Base-by-base conservation (phyloP, 768 basidiomycete species). In the Agaricus blazei region DNA sequence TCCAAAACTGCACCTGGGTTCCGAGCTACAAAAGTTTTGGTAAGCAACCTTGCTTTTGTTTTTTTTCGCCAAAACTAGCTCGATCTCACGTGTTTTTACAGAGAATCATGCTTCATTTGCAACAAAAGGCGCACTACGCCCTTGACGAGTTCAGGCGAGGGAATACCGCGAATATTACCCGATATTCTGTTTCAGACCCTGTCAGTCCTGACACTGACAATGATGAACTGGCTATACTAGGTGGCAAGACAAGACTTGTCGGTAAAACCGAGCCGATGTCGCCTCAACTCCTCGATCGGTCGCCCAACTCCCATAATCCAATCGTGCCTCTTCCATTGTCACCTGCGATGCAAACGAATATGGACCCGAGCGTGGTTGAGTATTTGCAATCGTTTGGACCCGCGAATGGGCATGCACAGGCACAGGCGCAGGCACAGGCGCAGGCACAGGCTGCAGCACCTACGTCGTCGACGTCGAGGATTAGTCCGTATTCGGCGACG, bases 281-380 rank as follows among this genome's bases (percentile, higher is more conserved):
- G 14, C 80, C 80, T 1, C 71, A 73, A 36, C 65, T 84, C 27
- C 61, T 81, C 47, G 83, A 88, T 24, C 78, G 82, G 41, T 90
- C 88, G 7, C 88, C 88, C 7, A 80, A 73, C n/a, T 83, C 87
- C 9, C 77, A 76, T 46, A 84, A 88, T 60, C 88, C 88, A 2
- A 76, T 89, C 26, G 83, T 90, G 8, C 88, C 88, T 15, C 70
- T 90, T 4, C 86, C 87, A 2, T 64, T 90, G 40, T 75, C 79
- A 19, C 72, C 79, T 3, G 74, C 75, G 12, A 66, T 73, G 48
- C 77, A 75, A 51, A 72, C 77, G 26, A 73, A 76, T 23, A 73
- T 85, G 19, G 80, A 88, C 58, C 82, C 83, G 7, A 81, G 68
- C n/a, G 78, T 90, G 2, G 72, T 83, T 51, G 84, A 85, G 57